Evolutionary conservation across 352 stramenopile genomes (phyloP), one percentile per base, ranked within the genome.

Genomic region (Phytophthora sansomeana): DNA sequence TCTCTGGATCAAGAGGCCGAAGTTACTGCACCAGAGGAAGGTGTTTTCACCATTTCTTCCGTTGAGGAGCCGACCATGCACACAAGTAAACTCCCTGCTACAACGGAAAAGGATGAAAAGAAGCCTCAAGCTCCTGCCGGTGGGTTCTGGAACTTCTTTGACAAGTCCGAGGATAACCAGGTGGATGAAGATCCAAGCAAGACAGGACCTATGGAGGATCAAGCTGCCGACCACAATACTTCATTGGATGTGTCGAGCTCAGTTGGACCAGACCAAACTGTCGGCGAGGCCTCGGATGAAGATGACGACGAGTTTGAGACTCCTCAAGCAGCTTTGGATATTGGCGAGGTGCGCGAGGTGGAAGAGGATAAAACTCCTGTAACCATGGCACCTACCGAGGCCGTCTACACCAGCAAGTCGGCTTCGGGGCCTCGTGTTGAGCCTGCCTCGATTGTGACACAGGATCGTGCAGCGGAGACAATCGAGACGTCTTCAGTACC

Each of bases 111-210:
- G 24, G 21, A 57, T 6, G 11, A 10, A n/a, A n/a, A n/a, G n/a
- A n/a, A n/a, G n/a, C n/a, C n/a, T 29, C n/a, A 43, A 24, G 43
- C 51, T 17, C 3, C 19, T 47, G 28, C 24, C 36, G 63, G 49
- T 21, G 65, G 65, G 5, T 74, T 64, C 41, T 74, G 65, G 65
- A 52, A 48, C 30, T 57, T 67, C 50, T 69, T 53, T 19, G 39
- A 38, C 6, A 61, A 67, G n/a, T 32, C 54, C 16, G 63, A 63
- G 8, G 30, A 48, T 4, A 36, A 59, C 26, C 21, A 32, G 17
- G 6, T 35, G 28, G 17, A 38, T 1, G 7, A 9, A 5, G 26
- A 58, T 28, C n/a, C n/a, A n/a, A n/a, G n/a, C n/a, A n/a, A n/a
- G n/a, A n/a, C n/a, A n/a, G n/a, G n/a, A n/a, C 9, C 26, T 21